Evolutionary conservation across 441 rosid genomes (phyloP), one percentile per base, ranked within the genome.

Genomic region (Adansonia madagascariensis): DNA sequence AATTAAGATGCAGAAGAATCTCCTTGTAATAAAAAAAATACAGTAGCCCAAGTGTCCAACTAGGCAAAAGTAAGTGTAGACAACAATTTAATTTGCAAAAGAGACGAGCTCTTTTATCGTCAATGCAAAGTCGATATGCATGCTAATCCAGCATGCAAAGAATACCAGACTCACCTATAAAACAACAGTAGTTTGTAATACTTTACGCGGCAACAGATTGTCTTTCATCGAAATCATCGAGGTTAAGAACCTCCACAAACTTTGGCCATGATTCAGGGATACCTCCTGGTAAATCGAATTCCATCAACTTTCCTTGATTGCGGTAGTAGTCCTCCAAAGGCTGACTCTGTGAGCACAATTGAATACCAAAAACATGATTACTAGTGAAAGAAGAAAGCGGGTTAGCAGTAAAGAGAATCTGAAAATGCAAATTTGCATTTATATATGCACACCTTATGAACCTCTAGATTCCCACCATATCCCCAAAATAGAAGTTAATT

Each of bases 241-340:
- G 91, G 79, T 86, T 86, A 50, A 91, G 84, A 72, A 87, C 91
- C 84, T 91, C 89, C 75, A 89, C 82, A 81, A 91, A 84, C 91
- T 87, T 91, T 49, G 95, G 95, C 93, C 95, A 91, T 0, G 95
- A 89, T 78, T 88, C 91, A 0, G 88, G 90, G 74, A 91, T 88
- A 73, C 90, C 93, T 66, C 93, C 95, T 27, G 91, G 93, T 73
- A 91, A 62, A 57, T 87, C 86, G 62, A 91, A 91, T 83, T 88
- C 93, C 85, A 89, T 77, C 41, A 91, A 84, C 75, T 89, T 91
- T 31, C 89, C 93, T 63, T 63, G 82, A 74, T 61, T 85, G n/a
- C 84, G 88, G 83, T 89, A 91, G 81, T 82, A 89, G 6, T 85
- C 91, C 84, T 91, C 93, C 71, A 88, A 84, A 56, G 95, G 93